phyloP scores from a whole-genome alignment of 1,284 basidiomycete genomes.

The Microbotryum violaceum region DNA sequence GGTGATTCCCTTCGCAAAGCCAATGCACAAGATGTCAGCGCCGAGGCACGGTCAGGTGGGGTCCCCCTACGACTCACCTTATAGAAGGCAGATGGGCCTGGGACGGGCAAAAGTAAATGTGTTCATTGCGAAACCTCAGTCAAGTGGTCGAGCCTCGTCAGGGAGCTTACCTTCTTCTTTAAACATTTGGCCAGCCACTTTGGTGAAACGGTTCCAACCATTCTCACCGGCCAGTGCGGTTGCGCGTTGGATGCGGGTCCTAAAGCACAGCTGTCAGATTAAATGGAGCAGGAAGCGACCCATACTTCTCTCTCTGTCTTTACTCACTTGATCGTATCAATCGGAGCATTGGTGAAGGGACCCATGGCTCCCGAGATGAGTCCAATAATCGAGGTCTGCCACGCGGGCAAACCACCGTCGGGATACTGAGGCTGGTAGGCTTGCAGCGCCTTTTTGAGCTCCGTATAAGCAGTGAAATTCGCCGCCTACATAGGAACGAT shows the following conservation, averaged over 20 bases:
- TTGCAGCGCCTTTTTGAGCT: slow-evolving; percentile 74
- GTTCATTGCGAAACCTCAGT: slow-evolving; percentile 36
- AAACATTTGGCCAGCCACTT: slow-evolving; percentile 88
- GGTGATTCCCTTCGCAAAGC: slow-evolving; percentile 59
- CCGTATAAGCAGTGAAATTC: slow-evolving; percentile 98
- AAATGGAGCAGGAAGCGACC: neutral
- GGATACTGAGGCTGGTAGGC: slow-evolving; percentile 68
- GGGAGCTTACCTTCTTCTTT: slow-evolving; percentile 55
- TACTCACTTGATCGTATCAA: slow-evolving; percentile 36
- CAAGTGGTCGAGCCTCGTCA: slow-evolving; percentile 67
- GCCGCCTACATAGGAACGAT: slow-evolving; percentile 51
- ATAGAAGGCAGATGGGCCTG: slow-evolving; percentile 23
- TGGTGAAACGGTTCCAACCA: slow-evolving; percentile 61
- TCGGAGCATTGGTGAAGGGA: slow-evolving; percentile 36
- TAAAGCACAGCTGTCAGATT: neutral
- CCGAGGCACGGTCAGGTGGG: neutral
- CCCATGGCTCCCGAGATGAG: slow-evolving; percentile 86
- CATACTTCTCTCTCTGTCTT: too few species aligned
- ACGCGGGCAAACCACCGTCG: slow-evolving; percentile 63
- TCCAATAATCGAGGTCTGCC: slow-evolving; percentile 89
- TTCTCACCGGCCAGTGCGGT: slow-evolving; percentile 67
- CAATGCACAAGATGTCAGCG: slow-evolving; percentile 19
- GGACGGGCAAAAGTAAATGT: neutral
- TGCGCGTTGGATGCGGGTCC: slow-evolving; percentile 60
- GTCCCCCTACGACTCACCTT: slow-evolving; percentile 6